A percentile compares a stretch with the other conserved stretches of the same genome.
phyloP scores from a whole-genome alignment of 768 basidiomycete species.

The Strobilomyces confusus region DNA sequence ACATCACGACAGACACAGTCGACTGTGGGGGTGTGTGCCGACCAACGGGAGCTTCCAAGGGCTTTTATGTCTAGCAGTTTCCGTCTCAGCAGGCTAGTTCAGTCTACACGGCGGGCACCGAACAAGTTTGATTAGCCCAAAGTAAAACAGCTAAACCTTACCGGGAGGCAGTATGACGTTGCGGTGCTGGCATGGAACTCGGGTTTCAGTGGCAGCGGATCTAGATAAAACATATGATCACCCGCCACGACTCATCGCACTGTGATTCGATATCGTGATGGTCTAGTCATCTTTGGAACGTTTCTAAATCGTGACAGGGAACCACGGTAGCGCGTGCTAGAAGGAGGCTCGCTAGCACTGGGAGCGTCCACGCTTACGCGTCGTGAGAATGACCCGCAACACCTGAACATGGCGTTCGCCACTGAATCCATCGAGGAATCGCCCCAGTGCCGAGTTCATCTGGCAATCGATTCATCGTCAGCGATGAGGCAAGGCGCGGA shows the following conservation, averaged over 20 bases:
- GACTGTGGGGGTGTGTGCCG: background rate
- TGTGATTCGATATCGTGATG: background rate
- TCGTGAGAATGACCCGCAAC: background rate
- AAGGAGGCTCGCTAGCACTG: background rate
- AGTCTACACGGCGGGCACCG: conserved; percentile 1
- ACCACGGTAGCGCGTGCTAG: background rate
- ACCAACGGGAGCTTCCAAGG: background rate
- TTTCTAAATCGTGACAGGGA: background rate
- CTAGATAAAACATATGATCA: conserved; percentile 12
- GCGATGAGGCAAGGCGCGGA: background rate
- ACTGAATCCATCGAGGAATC: background rate
- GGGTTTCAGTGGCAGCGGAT: background rate
- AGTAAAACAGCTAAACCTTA: conserved; percentile 3
- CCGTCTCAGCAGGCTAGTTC: conserved; percentile 12
- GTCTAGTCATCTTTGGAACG: background rate
- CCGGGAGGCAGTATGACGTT: conserved; percentile 10
- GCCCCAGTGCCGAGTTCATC: background rate
- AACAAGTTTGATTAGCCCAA: conserved; percentile 10
- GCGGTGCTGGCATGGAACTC: conserved; percentile 4
- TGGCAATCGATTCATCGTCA: background rate
- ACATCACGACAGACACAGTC: conserved; percentile 14
- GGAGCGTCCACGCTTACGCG: background rate
- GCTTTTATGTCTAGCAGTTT: conserved; percentile 15
- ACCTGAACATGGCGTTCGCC: background rate
- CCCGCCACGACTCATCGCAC: background rate